Evolutionary conservation across 140 eudicot genomes (phyloP), one percentile per base, ranked within the genome.

Genomic region (Flaveria floridana): DNA sequence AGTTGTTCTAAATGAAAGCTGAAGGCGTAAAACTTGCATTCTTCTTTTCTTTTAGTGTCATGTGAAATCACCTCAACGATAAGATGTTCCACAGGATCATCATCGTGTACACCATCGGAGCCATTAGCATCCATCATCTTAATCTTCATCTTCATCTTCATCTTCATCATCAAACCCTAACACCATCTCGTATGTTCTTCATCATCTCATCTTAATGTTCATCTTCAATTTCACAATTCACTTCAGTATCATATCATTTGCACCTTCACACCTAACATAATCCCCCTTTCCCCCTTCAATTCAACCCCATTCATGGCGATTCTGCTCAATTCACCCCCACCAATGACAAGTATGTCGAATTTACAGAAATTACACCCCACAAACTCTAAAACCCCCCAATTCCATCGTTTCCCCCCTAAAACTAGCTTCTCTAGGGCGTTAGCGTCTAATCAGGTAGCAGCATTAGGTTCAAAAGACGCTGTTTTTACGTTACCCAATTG

Each of bases 401-500:
- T 84, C 41, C 88, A 77, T 16, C 74, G 77, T 16, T 68, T 86
- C 42, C 42, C 89, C 14, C 72, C 76, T 1, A 81, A 74, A 7
- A 75, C 76, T 68, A 82, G 83, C 1, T 78, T 83, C 63, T 59
- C 81, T 23, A 88, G 78, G 39, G 82, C 73, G 15, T 69, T 83
- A 68, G 89, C 92, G 14, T 81, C 89, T 18, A 76, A 83, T 46
- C 95, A 86, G 16, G 65, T 80, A 52, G 62, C 85, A 52, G 62
- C 85, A 26, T 62, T 65, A 34, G 50, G 83, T 63, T 79, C 83
- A 13, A 85, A 84, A 34, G 89, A 82, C 21, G 28, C 73, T 61
- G 76, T 77, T 30, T 89, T 93, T 63, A 78, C 85, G 0, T 68
- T 93, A 65, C 98, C 98, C 26, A 82, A 86, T 26, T 89, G 98